These are phyloP conservation scores for Globisporangium nunn DNA, from an alignment of 352 stramenopile species.

Conservation along the genomic window DNA sequence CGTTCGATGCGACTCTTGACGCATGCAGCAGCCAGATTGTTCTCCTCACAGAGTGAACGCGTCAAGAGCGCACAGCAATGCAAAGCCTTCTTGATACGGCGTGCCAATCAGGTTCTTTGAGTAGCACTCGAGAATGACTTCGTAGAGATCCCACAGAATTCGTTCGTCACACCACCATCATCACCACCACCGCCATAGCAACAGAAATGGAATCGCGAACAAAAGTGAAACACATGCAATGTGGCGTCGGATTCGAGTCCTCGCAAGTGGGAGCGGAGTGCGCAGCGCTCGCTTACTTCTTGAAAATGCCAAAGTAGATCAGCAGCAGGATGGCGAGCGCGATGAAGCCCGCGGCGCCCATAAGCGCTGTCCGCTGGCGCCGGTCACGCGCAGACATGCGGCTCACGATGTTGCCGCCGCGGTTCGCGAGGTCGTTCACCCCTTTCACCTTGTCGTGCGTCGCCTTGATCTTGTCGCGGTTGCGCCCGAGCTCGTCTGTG, in stretches of 20 bases:
- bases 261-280: not conserved
- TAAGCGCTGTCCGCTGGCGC: constrained; percentile 64
- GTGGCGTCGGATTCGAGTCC: not conserved
- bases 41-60: not conserved
- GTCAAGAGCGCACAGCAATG: not conserved
- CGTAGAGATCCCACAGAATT: too few species aligned
- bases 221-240: not conserved
- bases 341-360: constrained; percentile 71
- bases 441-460: constrained; percentile 79
- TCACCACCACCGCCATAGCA: too few species aligned
- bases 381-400: constrained; percentile 84
- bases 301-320: constrained; percentile 89
- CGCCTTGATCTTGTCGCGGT: constrained; percentile 82
- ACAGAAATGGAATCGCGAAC: not conserved
- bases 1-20: constrained; percentile 10
- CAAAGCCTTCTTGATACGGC: not conserved
- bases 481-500: constrained; percentile 73
- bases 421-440: constrained; percentile 81
- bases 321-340: constrained; percentile 76
- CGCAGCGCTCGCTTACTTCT: constrained; percentile 34
- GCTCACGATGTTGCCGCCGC: constrained; percentile 73
- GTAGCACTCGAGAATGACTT: too few species aligned
- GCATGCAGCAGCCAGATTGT: not conserved
- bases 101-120: too few species aligned
- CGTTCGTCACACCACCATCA: too few species aligned